Evolutionary conservation across 805 yeast species (phyloP).

Genomic region (Candida insectalens): DNA sequence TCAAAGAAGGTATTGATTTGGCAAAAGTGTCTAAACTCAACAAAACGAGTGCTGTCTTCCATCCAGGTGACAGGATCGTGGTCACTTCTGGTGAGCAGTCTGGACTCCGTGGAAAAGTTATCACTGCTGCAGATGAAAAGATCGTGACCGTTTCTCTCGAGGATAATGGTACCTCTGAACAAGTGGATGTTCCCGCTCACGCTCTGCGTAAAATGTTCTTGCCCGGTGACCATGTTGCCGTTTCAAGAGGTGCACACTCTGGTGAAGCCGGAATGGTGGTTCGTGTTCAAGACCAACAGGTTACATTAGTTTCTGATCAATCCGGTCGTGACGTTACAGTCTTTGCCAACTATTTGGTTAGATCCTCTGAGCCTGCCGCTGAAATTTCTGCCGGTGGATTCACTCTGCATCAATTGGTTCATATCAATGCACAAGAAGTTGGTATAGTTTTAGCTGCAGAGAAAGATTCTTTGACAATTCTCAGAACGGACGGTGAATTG

Average conservation of each 20-base stretch:
- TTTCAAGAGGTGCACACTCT: conserved; percentile 79
- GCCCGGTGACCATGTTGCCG: conserved; percentile 93
- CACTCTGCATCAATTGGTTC: conserved; percentile 83
- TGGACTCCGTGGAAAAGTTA: conserved; percentile 74
- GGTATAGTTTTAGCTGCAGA: conserved; percentile 90
- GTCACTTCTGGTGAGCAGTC: conserved; percentile 90
- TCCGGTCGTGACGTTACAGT: conserved; percentile 84
- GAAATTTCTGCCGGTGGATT: conserved; percentile 45
- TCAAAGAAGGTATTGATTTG: conserved; percentile 83
- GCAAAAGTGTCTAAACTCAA: conserved; percentile 81
- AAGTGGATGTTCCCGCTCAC: conserved; percentile 69
- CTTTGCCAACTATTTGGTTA: conserved; percentile 82
- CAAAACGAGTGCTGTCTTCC: conserved; percentile 62
- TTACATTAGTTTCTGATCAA: conserved; percentile 82
- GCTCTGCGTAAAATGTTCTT: conserved; percentile 78
- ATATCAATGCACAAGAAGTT: conserved; percentile 73
- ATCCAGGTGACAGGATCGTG: conserved; percentile 91
- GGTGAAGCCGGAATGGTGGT: conserved; percentile 96
- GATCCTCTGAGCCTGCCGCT: conserved; percentile 58
- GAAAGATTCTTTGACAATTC: conserved; percentile 70
- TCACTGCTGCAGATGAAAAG: conserved; percentile 48
- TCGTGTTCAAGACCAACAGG: conserved; percentile 71
- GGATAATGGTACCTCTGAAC: conserved; percentile 33
- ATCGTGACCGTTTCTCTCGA: conserved; percentile 43
- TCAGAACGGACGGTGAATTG: conserved; percentile 75